Percentiles rank a stretch among this genome's conserved stretches.
phyloP scores from a whole-genome alignment of 2,329 filamentous ascomycete species.

The Alternaria sp. region DNA sequence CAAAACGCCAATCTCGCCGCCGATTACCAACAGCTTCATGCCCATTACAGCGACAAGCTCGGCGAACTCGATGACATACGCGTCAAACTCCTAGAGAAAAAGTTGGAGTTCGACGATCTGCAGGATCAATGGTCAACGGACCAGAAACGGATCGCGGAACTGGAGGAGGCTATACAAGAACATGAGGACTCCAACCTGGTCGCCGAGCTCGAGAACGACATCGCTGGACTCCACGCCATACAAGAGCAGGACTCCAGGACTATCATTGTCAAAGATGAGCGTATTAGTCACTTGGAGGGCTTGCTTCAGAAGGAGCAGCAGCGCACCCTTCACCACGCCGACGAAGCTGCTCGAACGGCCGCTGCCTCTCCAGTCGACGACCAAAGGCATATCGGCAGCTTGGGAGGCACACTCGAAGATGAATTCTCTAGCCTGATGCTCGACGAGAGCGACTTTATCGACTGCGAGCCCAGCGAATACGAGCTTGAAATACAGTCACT shows the following conservation, averaged over 20 bases:
- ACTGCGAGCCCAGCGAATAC: slow-evolving; percentile 17
- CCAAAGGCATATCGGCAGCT: slow-evolving; percentile 7
- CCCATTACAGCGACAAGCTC: not conserved
- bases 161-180: slow-evolving; percentile 10
- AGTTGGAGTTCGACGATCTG: slow-evolving; percentile 23
- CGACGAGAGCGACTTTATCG: slow-evolving; percentile 14
- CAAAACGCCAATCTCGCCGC: not conserved
- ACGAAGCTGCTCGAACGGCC: slow-evolving; percentile 16
- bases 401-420: slow-evolving; percentile 22
- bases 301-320: slow-evolving; percentile 30
- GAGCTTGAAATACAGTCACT: not conserved
- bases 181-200: slow-evolving; percentile 14
- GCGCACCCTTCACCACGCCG: slow-evolving; percentile 18
- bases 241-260: slow-evolving; percentile 20
- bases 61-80: slow-evolving; percentile 2
- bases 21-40: slow-evolving; percentile 1
- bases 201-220: slow-evolving; percentile 20
- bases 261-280: slow-evolving; percentile 35
- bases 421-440: slow-evolving; percentile 22
- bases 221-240: slow-evolving; percentile 17
- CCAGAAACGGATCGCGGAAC: slow-evolving; percentile 15
- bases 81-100: slow-evolving; percentile 8
- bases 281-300: slow-evolving; percentile 33
- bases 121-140: slow-evolving; percentile 19
- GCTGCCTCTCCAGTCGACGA: slow-evolving; percentile 24